Conservation (phyloP, 257 asterid genomes). For the Leonotis leonurus region DNA sequence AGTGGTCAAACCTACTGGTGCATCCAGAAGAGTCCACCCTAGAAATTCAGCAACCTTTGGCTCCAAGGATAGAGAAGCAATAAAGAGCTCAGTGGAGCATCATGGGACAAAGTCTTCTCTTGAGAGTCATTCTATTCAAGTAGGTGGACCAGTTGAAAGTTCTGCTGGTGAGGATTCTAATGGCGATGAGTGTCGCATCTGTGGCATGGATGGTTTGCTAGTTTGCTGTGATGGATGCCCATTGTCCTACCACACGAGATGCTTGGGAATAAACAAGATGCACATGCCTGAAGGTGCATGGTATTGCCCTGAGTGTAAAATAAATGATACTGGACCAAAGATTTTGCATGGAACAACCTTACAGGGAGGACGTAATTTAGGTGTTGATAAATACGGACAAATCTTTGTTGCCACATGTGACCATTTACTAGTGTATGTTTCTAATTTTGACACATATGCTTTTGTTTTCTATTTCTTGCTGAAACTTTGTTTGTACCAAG, state of each 20-base stretch:
- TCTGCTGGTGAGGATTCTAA: conserved; percentile 56
- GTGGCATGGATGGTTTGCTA: conserved; percentile 88
- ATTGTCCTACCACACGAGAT: conserved; percentile 74
- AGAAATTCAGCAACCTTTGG: conserved; percentile 57
- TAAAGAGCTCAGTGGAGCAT: conserved; percentile 30
- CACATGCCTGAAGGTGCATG: conserved; percentile 76
- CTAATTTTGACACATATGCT: conserved; percentile 11
- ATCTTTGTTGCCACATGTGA: conserved; percentile 62
- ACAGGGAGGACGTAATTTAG: conserved; percentile 60
- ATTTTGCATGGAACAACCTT: conserved; percentile 44
- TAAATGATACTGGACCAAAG: conserved; percentile 51
- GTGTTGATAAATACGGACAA: conserved; percentile 64
- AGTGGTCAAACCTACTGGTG: conserved; percentile 33
- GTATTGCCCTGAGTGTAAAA: conserved; percentile 85
- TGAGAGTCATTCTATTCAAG: conserved; percentile 29
- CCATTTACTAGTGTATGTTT: conserved; percentile 79
- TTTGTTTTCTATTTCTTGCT: conserved; percentile 10
- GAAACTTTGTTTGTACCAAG: not conserved
- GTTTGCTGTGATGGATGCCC: conserved; percentile 94
- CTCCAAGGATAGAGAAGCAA: conserved; percentile 44
- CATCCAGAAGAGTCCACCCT: conserved; percentile 66
- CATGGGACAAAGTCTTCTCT: conserved; percentile 25
- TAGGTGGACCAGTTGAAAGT: conserved; percentile 27
- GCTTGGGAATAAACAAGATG: conserved; percentile 73
- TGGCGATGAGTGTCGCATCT: conserved; percentile 83